Base-by-base conservation (phyloP, 495 filamentous ascomycete species). In the Umbilicaria muhlenbergii region DNA sequence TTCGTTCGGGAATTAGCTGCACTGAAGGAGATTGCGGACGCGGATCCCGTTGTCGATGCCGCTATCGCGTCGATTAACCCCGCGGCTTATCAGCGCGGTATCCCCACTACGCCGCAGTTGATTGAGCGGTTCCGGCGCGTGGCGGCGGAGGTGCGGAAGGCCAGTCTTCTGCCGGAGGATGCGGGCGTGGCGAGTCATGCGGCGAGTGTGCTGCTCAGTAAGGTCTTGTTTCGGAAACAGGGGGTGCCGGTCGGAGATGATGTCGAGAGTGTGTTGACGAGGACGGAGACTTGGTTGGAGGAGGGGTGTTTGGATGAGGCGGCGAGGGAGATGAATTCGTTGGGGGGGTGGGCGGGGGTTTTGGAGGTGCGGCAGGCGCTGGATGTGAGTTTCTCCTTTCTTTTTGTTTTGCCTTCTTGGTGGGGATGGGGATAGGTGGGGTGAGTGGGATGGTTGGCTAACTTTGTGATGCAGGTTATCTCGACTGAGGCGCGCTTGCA, bases 121-220 rank as follows among this genome's bases (percentile, higher is more conserved):
- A 78, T 96, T 44, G 91, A 95, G 60, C 82, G 89, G 42, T 98
- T 98, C 78, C 81, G 91, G 36, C 80, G 85, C 32, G 89, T 98
- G n/a, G 83, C 89, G 10, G 66, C 68, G 44, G 92, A 96, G 66
- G 91, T 96, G 15, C 76, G 92, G 50, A 96, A 96, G 70, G 89
- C 91, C 16, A 79, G 80, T 37, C 70, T 96, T 16, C 68, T 98
- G 12, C 91, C 91, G 15, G 86, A 92, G 41, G 79, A 93, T 51
- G 91, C 92, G 3, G 91, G 91, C 45, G 83, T 95, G 16, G 88
- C 91, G 12, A 86, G 81, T 54, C 91, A 96, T 59, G 85, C 88
- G 1, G 83, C 83, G 11, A 92, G 83, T 60, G 78, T 81, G 51
- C 66, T 89, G 19, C 58, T 98, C 57, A 92, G 83, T 67, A 88